These are phyloP conservation scores for Mycena capillaripes DNA, from an alignment of 768 basidiomycete species.

Conservation along the genomic window DNA sequence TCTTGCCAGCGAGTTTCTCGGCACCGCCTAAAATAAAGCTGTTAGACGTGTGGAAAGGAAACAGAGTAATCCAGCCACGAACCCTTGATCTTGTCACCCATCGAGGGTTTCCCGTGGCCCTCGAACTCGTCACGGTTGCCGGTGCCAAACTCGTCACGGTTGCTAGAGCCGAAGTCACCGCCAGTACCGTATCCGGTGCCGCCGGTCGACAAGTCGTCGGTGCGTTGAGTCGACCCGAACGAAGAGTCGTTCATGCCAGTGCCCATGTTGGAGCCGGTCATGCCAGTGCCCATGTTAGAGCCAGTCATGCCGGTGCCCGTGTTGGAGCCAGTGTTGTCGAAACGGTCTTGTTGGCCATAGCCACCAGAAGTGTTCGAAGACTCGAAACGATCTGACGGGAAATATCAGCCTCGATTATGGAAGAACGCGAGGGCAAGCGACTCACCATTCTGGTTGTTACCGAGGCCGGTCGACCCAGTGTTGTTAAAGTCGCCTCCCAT, in stretches of 20 bases:
- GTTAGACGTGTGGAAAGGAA: too few species aligned
- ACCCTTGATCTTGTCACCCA: slow-evolving; percentile 34
- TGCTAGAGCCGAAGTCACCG: not conserved
- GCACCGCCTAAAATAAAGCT: slow-evolving; percentile 11
- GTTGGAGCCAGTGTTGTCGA: slow-evolving; percentile 18
- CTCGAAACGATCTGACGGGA: slow-evolving; percentile 1
- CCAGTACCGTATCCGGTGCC: not conserved
- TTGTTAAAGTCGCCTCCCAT: too few species aligned
- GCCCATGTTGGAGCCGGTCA: too few species aligned
- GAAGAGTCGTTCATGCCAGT: slow-evolving; percentile 19
- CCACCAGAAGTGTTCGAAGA: slow-evolving; percentile 12
- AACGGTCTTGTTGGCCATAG: slow-evolving; percentile 18
- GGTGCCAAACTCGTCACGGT: not conserved
- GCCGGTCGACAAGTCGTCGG: not conserved
- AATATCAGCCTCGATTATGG: not conserved
- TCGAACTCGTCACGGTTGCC: slow-evolving; percentile 15
- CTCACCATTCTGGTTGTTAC: not conserved
- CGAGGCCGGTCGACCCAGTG: not conserved
- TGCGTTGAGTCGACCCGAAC: slow-evolving; percentile 11
- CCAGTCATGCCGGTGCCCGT: slow-evolving; percentile 1
- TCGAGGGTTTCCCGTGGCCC: not conserved
- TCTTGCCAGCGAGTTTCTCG: slow-evolving; percentile 26
- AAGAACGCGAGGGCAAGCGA: not conserved
- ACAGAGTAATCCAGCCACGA: not conserved
- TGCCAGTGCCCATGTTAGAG: not conserved